Evolutionary conservation across 768 basidiomycete genomes (phyloP), one percentile per base, ranked within the genome.

Genomic region (Lentinula edodes): DNA sequence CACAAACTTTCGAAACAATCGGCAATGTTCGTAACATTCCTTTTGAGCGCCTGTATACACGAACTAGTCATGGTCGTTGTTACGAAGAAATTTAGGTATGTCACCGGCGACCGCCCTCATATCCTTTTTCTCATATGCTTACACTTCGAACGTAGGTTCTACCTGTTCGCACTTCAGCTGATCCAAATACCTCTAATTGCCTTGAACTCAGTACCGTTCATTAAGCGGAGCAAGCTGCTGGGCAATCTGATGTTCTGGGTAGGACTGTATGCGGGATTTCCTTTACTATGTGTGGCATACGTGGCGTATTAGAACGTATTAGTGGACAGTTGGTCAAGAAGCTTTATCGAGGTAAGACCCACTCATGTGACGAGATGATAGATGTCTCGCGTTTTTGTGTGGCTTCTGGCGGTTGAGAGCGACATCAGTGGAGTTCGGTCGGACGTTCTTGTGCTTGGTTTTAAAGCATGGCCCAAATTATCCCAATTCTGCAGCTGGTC

Each of bases 1-100:
- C 90, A 91, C 72, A 81, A 84, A 62, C 74, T 97, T 56, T 90
- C 91, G 46, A 84, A 83, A 61, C 81, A 82, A 5, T 79, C 82
- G n/a, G 97, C 97, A 10, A 93, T 96, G 83, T 86, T 96, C 68
- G 65, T 94, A 57, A 99, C 97, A 0, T 99, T 99, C 79, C 73
- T 96, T 5, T 76, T 98, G 52, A 94, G 91, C 61, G 96, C 96
- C 0, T 83, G 83, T 58, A 89, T 87, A 36, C 96, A 99, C 67
- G 97, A 98, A 71, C 79, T 99, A 35, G 95, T 98, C 60, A 99
- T 99, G 97, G 86, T 88, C 2, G 82, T 98, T 58, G 96, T 98
- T 13, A 95, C 93, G 20, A 85, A 90, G 69, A 99, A 99, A 78
- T 81, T 98, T 62, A 79, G 90, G 91, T 89, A 64, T 34, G 86